Evolutionary conservation across 2,329 filamentous ascomycete species (phyloP), one percentile per base, ranked within the genome.

Genomic region (Colletotrichum theobromicola): DNA sequence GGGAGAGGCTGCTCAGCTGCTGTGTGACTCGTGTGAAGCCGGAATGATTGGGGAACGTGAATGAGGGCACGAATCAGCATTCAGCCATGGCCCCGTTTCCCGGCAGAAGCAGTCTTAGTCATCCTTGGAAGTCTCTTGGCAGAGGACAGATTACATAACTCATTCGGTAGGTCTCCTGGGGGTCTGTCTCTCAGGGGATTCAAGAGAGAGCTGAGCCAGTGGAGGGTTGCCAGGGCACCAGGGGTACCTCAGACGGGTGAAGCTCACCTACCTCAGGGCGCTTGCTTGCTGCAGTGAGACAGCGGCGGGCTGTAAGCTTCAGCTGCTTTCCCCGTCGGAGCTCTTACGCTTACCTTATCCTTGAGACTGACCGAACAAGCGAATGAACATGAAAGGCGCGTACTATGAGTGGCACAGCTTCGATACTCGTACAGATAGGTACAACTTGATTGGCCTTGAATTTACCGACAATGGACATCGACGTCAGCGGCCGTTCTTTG

Each of bases 21-120:
- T 58, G 21, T 61, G 72, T 63, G 68, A 72, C 62, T 72, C 72
- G 72, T 46, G 72, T 74, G 72, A 75, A 75, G 68, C 68, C 72
- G 72, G 72, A 67, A 67, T 72, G 37, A 35, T 63, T 67, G 72
- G 72, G 72, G 72, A 72, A 57, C 10, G 8, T 30, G 68, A 72
- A 62, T 72, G 72, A 75, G 72, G 72, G 72, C 72, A 75, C 72
- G 72, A 75, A 75, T 75, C 72, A 75, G 72, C 68, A 57, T 21
- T 32, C 32, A 61, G 62, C 68, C 70, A 75, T 35, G 28, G 72
- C 64, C 62, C 72, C 72, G 35, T 72, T 64, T 24, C 16, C 30
- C 63, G 55, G 64, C 63, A 32, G 72, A 42, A 75, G n/a, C n/a
- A 13, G 63, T 60, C 68, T 75, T 75, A 75, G 72, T 72, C 62